These are phyloP conservation scores for Xylariaceae sp. DNA, from an alignment of 2,329 filamentous ascomycete genomes.

Conservation along the genomic window DNA sequence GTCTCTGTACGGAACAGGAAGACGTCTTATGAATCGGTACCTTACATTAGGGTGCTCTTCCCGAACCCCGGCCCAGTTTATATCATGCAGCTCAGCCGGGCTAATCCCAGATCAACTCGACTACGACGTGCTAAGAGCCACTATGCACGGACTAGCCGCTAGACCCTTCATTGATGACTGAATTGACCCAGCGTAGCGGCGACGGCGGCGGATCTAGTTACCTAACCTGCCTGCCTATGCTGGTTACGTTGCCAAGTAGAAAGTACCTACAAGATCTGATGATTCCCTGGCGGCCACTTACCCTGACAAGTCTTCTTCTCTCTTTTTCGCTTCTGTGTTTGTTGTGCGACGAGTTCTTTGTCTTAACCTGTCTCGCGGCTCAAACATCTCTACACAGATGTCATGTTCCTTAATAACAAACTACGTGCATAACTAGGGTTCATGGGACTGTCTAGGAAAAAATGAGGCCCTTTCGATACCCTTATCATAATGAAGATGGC, in stretches of 20 bases:
- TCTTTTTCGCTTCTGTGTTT: background rate
- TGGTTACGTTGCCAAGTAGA: background rate
- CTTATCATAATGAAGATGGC: slow-evolving; percentile 25
- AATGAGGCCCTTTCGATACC: slow-evolving; percentile 27
- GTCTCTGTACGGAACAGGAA: background rate
- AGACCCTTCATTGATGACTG: background rate
- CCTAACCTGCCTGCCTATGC: background rate
- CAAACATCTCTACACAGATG: background rate
- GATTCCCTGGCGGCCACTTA: background rate
- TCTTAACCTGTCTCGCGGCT: background rate
- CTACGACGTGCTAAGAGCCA: background rate
- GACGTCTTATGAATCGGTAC: background rate
- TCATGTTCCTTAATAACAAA: slow-evolving; percentile 20
- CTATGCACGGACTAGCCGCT: background rate
- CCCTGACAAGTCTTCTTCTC: background rate
- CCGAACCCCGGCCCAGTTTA: background rate
- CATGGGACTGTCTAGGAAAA: slow-evolving; percentile 21
- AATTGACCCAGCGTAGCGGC: background rate
- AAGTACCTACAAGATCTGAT: background rate
- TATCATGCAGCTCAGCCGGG: background rate
- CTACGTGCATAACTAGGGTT: slow-evolving; percentile 14
- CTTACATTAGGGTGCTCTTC: background rate
- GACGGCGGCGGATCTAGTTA: background rate
- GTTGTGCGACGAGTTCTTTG: background rate
- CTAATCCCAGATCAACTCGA: background rate